Conservation (phyloP, 1,139 yeast species). For the Pichia sp. region DNA sequence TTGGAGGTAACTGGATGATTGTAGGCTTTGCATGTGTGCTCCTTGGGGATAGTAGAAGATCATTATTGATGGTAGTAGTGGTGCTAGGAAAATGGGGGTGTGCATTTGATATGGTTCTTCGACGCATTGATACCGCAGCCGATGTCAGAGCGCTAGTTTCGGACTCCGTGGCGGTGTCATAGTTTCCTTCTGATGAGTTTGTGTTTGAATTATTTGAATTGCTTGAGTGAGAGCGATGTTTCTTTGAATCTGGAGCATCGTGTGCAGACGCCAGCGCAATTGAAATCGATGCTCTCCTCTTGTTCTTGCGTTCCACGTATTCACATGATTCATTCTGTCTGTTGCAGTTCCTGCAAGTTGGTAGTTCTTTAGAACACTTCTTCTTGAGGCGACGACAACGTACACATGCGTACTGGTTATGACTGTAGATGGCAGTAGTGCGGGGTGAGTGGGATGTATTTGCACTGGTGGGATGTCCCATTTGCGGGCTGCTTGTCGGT, state of each 20-base stretch:
- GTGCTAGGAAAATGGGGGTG: too few species aligned
- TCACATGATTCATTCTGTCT: conserved; percentile 34
- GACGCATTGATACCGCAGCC: too few species aligned
- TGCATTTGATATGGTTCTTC: too few species aligned
- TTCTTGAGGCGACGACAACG: conserved; percentile 41
- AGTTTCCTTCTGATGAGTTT: too few species aligned
- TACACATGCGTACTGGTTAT: conserved; percentile 33
- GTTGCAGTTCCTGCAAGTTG: conserved; percentile 39
- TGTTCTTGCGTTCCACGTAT: conserved; percentile 37
- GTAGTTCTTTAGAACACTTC: conserved; percentile 39
- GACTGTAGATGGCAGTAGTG: background rate
- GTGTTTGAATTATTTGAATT: too few species aligned
- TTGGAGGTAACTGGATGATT: conserved; percentile 10
- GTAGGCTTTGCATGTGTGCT: background rate
- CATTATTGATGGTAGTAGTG: too few species aligned
- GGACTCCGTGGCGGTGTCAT: too few species aligned
- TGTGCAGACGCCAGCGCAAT: too few species aligned
- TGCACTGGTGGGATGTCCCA: conserved; percentile 1
- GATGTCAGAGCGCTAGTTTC: too few species aligned
- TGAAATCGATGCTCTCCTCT: conserved; percentile 18
- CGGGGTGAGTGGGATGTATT: background rate
- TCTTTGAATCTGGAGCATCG: background rate
- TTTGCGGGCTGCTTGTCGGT: too few species aligned
- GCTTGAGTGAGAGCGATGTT: too few species aligned
- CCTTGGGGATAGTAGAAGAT: too few species aligned